Base-by-base conservation (phyloP, 2,329 filamentous ascomycete species). In the Thielaviopsis musarum region DNA sequence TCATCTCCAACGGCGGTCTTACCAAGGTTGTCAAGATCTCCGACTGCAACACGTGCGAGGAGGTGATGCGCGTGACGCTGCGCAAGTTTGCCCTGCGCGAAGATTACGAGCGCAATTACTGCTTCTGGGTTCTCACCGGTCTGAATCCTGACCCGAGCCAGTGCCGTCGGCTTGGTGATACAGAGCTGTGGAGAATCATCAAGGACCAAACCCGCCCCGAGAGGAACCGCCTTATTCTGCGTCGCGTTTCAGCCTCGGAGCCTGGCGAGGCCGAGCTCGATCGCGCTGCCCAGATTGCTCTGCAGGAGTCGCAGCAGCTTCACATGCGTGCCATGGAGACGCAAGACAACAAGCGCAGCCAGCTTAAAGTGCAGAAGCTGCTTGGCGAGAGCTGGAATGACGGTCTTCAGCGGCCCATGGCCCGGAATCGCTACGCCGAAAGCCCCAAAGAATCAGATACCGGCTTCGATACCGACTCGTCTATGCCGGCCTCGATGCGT, bases 21-120 rank as follows among this genome's bases (percentile, higher is more conserved):
- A 95, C 90, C 54, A 95, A 95, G 68, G 91, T 96, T 24, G 84
- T 98, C 67, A 93, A 93, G 70, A 90, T 97, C 65, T 86, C 89
- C 64, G 87, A 88, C 64, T 96, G 91, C 77, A 90, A 84, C 67
- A 93, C 87, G 5, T 87, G 89, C 62, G 93, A 96, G 67, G 90
- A 97, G 65, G 88, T 97, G 57, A 91, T 96, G 76, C 80, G 90
- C 53, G 86, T 88, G 62, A 95, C 93, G 0, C 73, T 97, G 52
- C 83, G 86, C 65, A 97, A 97, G 70, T 88, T 95, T 64, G 83
- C 84, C 49, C 78, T 95, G 30, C 87, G 90, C 22, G 90, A 95
- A 68, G 88, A 91, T 63, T 90, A 96, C 67, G 87, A 93, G 69
- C 83, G 90, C 66, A 95, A 94, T 67, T 97, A 95, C 73, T 96